Percentiles rank a stretch among this genome's conserved stretches.
Conservation (phyloP, 2,329 filamentous ascomycete genomes). For the Biscogniauxia sp. region DNA sequence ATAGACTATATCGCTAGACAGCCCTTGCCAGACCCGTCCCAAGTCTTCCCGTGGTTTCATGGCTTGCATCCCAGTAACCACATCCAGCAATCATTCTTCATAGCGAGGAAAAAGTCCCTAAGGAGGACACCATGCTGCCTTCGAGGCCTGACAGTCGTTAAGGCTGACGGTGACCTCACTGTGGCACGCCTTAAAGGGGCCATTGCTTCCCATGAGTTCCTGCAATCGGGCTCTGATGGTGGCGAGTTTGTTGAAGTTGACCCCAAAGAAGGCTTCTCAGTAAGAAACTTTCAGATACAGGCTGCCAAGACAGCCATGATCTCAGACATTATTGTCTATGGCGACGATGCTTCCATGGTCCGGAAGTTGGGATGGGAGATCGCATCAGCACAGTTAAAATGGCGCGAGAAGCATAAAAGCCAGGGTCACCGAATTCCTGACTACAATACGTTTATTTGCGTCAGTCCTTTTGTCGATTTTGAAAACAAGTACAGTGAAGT, state of each 20-base stretch:
- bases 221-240: conserved; percentile 48
- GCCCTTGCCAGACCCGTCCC: conserved; percentile 77
- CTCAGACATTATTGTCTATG: conserved; percentile 92
- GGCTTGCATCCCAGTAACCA: conserved; percentile 87
- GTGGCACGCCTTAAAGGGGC: conserved; percentile 81
- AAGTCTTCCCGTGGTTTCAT: conserved; percentile 95
- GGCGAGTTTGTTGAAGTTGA: conserved; percentile 77
- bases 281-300: conserved; percentile 97
- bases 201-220: conserved; percentile 75
- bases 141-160: conserved; percentile 80
- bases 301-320: conserved; percentile 81
- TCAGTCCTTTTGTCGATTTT: conserved; percentile 65
- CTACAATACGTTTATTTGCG: conserved; percentile 83
- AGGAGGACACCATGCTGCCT: conserved; percentile 73
- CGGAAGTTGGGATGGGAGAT: conserved; percentile 67
- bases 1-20: conserved; percentile 75
- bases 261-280: conserved; percentile 86
- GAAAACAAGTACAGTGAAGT: conserved; percentile 68
- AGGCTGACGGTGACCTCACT: conserved; percentile 77
- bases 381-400: conserved; percentile 71
- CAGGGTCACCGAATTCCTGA: conserved; percentile 54
- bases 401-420: conserved; percentile 64
- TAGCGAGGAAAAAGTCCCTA: conserved; percentile 68
- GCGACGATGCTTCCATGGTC: conserved; percentile 62
- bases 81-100: conserved; percentile 87